Base-by-base conservation (phyloP, 2,329 filamentous ascomycete species). In the Colletotrichum incanum region DNA sequence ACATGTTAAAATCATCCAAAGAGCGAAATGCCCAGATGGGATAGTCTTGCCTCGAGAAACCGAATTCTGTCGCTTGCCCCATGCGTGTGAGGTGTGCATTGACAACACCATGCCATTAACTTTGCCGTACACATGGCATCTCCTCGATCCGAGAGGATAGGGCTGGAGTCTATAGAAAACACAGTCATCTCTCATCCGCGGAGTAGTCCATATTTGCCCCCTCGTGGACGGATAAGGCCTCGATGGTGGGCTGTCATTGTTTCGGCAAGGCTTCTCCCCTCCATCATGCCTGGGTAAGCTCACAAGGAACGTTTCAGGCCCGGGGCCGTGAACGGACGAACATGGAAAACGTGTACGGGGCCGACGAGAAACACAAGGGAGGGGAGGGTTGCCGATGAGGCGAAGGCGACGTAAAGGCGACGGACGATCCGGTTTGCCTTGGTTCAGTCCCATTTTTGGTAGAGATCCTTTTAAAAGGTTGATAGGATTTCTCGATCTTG, bases 1-100 rank as follows among this genome's bases (percentile, higher is more conserved):
- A 69, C 68, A 63, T 62, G 20, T 58, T 52, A 47, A 69, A 72
- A 67, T 43, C 61, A 52, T 63, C 16, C 26, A 56, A 58, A 49
- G 55, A 58, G 23, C 34, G 9, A 28, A 31, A 50, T 47, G 18
- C 68, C 37, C 20, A 16, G n/a, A 39, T 37, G 20, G 52, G 52
- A 37, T 37, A 55, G 20, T 55, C 26, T 20, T 31, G 54, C 20
- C 52, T 34, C 16, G 23, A 39, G 9, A 39, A 16, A 59, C 20
- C 34, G 43, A 49, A 45, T 52, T n/a, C 45, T 23, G 60, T 43
- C 5, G 43, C 34, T 26, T 67, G 39, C 56, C 47, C 55, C 43
- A 41, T 55, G 62, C 28, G 18, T 56, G n/a, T 34, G 31, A 64
- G 31, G 14, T 41, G 47, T 12, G 59, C 65, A 63, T 71, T 72